Evolutionary conservation across 75 land plant species (phyloP), one percentile per base, ranked within the genome.

Genomic region (Selaginella tamariscina): DNA sequence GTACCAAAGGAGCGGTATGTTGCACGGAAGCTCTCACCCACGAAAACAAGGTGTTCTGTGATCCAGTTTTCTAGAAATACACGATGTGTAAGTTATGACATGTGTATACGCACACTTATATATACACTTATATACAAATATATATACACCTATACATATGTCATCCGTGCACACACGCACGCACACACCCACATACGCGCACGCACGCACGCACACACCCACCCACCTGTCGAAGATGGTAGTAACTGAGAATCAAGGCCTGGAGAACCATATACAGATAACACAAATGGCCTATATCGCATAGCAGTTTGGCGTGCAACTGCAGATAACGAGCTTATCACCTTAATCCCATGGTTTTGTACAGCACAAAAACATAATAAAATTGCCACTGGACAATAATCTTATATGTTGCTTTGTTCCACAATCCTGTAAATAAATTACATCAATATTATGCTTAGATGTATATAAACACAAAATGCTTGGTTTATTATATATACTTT

Each of bases 1-100:
- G 93, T 88, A 29, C 99, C 96, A 81, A 73, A 88, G 39, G 92
- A 82, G n/a, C 86, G 83, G 67, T 91, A 95, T 30, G 80, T 59
- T 27, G 72, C 75, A 28, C 81, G 73, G 67, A 81, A 77, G 31
- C 75, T 81, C 74, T 84, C 71, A 1, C 86, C 87, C 32, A 87
- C 76, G 33, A 77, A 62, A 67, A 80, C 81, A 33, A 95, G 85
- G 69, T 79, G 77, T 27, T 77, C 78, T 65, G 82, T 84, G 65
- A 91, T 78, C 79, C 78, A 79, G 56, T 82, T 84, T 68, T 81
- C 99, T 91, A 92, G 66, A 68, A 55, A 66, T 44, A 55, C 31
- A 57, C 44, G 49, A 39, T 39, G 49, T 39, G 49, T 39, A 15
- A 39, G 15, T 5, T 39, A n/a, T n/a, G n/a, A n/a, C n/a, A n/a